Conservation (phyloP, 495 filamentous ascomycete genomes). For the Neurospora intermedia region DNA sequence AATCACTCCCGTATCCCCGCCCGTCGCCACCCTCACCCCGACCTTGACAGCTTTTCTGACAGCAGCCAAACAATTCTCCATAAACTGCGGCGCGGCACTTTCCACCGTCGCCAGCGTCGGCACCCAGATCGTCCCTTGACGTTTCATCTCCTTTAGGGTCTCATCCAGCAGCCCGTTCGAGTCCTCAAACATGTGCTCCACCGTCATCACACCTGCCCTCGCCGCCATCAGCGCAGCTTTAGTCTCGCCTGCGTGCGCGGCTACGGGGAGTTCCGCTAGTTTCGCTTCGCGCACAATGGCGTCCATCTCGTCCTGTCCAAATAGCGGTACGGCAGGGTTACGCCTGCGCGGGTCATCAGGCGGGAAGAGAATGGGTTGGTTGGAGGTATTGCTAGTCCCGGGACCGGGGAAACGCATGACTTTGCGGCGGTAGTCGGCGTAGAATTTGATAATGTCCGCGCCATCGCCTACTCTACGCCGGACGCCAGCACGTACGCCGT, state of each 20-base stretch:
- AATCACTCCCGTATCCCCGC: conserved; percentile 43
- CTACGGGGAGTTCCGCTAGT: conserved; percentile 29
- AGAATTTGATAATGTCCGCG: conserved; percentile 44
- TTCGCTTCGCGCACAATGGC: conserved; percentile 38
- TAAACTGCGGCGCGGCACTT: conserved; percentile 11
- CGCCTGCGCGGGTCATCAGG: conserved; percentile 7
- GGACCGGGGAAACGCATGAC: conserved; percentile 32
- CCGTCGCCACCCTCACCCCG: conserved; percentile 36
- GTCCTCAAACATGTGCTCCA: conserved; percentile 40
- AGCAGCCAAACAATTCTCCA: conserved; percentile 21
- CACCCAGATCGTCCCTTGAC: conserved; percentile 35
- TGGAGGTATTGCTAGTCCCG: conserved; percentile 9
- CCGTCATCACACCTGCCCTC: conserved; percentile 37
- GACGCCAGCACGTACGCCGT: conserved; percentile 35
- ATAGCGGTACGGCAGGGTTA: conserved; percentile 34
- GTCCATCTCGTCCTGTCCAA: conserved; percentile 40
- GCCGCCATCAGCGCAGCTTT: conserved; percentile 36
- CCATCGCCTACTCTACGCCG: conserved; percentile 36
- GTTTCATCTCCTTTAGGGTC: conserved; percentile 26
- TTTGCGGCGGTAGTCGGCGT: conserved; percentile 41
- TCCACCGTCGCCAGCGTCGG: conserved; percentile 38
- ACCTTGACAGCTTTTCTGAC: conserved; percentile 10
- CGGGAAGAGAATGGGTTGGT: conserved; percentile 13
- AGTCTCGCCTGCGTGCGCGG: conserved; percentile 33
- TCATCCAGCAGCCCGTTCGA: conserved; percentile 24